Conservation (phyloP, 1,284 basidiomycete genomes). For the Malassezia dermatis region DNA sequence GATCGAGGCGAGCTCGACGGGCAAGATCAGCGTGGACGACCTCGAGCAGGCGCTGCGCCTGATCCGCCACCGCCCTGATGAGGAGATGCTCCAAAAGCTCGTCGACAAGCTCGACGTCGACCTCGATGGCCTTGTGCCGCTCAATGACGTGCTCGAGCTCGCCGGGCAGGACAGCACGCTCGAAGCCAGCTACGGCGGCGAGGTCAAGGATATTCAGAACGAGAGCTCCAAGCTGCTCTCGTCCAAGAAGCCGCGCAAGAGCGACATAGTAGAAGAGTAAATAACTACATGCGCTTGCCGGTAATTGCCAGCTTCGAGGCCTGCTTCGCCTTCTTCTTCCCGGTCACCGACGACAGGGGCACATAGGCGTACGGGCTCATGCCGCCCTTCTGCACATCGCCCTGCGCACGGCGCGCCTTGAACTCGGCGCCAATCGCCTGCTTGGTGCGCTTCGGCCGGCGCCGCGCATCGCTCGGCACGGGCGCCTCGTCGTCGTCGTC, state of each 20-base stretch:
- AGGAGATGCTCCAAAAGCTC: constrained; percentile 76
- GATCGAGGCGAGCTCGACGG: constrained; percentile 82
- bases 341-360: constrained; percentile 33
- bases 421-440: constrained; percentile 40
- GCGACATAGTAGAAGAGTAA: constrained; percentile 31
- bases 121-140: constrained; percentile 75
- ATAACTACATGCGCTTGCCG: constrained; percentile 1
- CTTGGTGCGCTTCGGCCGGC: constrained; percentile 25
- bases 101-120: constrained; percentile 92
- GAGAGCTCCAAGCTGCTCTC: constrained; percentile 19
- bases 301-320: constrained; percentile 11
- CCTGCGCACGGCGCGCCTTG: constrained; percentile 32
- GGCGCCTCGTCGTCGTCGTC: constrained; percentile 24
- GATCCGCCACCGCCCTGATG: constrained; percentile 82
- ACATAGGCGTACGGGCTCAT: constrained; percentile 81
- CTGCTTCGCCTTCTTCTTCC: constrained; percentile 24
- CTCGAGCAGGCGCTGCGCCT: constrained; percentile 79
- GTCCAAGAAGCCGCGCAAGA: constrained; percentile 32
- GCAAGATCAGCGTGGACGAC: constrained; percentile 80
- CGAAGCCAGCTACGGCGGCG: constrained; percentile 35
- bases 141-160: constrained; percentile 49
- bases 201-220: constrained; percentile 30
- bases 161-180: constrained; percentile 46
- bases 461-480: constrained; percentile 4
- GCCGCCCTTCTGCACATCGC: constrained; percentile 60